Evolutionary conservation across 2,329 filamentous ascomycete species (phyloP).

Genomic region (Fusarium heterosporum): DNA sequence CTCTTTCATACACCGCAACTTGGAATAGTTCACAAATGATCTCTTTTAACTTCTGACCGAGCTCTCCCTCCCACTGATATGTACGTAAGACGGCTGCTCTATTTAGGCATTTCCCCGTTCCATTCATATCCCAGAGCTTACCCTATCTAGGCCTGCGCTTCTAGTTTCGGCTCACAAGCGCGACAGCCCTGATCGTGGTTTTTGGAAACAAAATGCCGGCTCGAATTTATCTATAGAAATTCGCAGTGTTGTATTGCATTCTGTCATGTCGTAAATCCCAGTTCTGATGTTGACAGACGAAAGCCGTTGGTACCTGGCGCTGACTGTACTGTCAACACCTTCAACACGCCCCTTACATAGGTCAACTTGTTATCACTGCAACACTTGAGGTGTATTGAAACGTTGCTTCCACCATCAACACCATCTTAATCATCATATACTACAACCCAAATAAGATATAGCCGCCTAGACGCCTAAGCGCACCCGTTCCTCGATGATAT

Average conservation of each 20-base stretch:
- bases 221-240: not conserved
- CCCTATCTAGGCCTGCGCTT: constrained; percentile 5
- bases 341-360: not conserved
- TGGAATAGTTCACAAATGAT: not conserved
- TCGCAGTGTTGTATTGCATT: not conserved
- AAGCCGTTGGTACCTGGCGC: not conserved
- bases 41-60: not conserved
- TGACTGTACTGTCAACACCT: constrained; percentile 22
- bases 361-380: not conserved
- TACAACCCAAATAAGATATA: not conserved
- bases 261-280: not conserved
- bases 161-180: not conserved
- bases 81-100: constrained; percentile 2
- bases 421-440: not conserved
- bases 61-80: not conserved
- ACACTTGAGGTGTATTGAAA: constrained; percentile 10
- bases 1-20: constrained; percentile 31
- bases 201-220: constrained; percentile 3
- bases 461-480: constrained; percentile 37
- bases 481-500: constrained; percentile 18
- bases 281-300: constrained; percentile 1
- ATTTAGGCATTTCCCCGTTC: constrained; percentile 9
- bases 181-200: not conserved
- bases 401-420: constrained; percentile 2
- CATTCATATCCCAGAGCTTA: not conserved